Evolutionary conservation across 1,139 yeast species (phyloP).

Genomic region (Zygotorulaspora mrakii): DNA sequence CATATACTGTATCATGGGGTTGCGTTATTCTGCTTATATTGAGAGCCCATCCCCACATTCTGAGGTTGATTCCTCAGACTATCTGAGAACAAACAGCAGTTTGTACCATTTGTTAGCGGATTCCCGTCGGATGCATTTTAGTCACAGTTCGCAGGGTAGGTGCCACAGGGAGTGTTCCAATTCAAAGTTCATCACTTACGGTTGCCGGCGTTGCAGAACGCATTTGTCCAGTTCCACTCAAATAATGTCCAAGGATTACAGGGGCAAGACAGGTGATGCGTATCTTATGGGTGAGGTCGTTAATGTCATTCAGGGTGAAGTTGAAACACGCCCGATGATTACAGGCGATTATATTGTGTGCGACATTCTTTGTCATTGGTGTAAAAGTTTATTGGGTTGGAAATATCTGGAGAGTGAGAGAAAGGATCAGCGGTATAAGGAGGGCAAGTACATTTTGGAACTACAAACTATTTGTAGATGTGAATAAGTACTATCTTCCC

Average conservation of each 20-base stretch:
- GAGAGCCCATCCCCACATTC: constrained; percentile 33
- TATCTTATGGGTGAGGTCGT: constrained; percentile 41
- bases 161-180: constrained; percentile 19
- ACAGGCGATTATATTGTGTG: constrained; percentile 44
- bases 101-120: constrained; percentile 14
- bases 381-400: constrained; percentile 44
- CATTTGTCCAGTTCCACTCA: constrained; percentile 42
- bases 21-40: constrained; percentile 40
- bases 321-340: constrained; percentile 41
- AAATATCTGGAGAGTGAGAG: constrained; percentile 40
- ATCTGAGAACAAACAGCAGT: constrained; percentile 10
- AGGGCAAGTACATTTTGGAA: constrained; percentile 44
- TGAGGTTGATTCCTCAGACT: constrained; percentile 11
- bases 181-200: constrained; percentile 37
- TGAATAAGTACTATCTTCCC: too few species aligned
- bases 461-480: constrained; percentile 35
- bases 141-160: constrained; percentile 10
- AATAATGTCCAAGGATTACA: constrained; percentile 42
- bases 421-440: constrained; percentile 41
- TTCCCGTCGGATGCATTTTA: constrained; percentile 12
- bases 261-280: constrained; percentile 45
- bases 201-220: constrained; percentile 42
- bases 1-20: constrained; percentile 35
- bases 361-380: constrained; percentile 44
- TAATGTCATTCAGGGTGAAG: constrained; percentile 38